Base-by-base conservation (phyloP, 2,329 filamentous ascomycete genomes). In the Paradendryphiella salina region DNA sequence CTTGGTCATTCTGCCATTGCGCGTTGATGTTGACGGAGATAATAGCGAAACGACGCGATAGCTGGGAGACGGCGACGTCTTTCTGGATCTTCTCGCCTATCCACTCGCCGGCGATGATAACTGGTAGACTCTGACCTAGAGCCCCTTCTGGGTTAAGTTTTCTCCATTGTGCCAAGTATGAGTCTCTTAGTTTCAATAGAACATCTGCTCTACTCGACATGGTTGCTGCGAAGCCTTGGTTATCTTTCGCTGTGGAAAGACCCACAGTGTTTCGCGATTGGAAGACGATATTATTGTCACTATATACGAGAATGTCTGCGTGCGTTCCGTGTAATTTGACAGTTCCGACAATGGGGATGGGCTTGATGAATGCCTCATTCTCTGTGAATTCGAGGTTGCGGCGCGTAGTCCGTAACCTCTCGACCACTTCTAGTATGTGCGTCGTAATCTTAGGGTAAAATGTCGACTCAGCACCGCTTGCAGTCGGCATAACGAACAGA, bases 271-370 rank as follows among this genome's bases (percentile, higher is more conserved):
- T 67, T 1, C 61, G 61, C 2, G 61, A 66, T 21, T 70, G 66
- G 5, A 69, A 56, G 11, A 55, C 20, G 26, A 70, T 61, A 10
- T 17, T 54, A 14, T 66, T 28, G 35, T 65, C 50, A 8, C 21
- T 29, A 29, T 60, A 44, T 26, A 71, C 35, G 4, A 70, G 53
- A 4, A 72, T 68, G 35, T 70, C 67, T 26, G 62, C 63, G 32
- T 70, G 70, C 1, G 66, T 70, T 20, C 70, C 68, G 46, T 71
- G 70, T 13, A 72, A 56, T 26, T 71, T 73, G 33, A 68, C 59
- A 6, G 61, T 70, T 31, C 65, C 69, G 1, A 63, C 21, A 2
- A 72, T 57, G 7, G 59, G 56, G 6, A 68, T 59, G 1, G 59
- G 47, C 1, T 40, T 31, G 10, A 59, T 18, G n/a, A 9, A 20